Evolutionary conservation across 2,329 filamentous ascomycete genomes (phyloP), one percentile per base, ranked within the genome.

Genomic region (Clarireedia monteithiana): DNA sequence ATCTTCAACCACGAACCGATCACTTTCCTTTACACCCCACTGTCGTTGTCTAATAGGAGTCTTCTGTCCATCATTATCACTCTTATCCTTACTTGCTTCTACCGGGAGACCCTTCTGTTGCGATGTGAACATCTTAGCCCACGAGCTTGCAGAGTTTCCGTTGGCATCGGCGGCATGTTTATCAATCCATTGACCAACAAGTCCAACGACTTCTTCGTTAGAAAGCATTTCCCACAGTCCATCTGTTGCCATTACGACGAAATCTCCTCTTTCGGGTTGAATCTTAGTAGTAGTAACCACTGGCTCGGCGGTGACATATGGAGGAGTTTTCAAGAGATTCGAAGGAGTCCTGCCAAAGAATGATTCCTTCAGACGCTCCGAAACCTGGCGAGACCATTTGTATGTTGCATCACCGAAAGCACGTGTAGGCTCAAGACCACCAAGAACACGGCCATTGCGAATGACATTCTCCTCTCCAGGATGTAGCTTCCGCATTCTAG

Each of bases 151-250:
- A 3, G 72, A 69, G 50, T 69, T 73, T 6, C 60, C 60, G 34
- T 65, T 67, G 3, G 40, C 38, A 24, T 53, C 50, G 12, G 64
- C 61, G 20, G 59, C 75, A 69, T 96, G 88, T 23, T 82, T 83
- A 70, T 99, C 94, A 48, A 99, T 83, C 94, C 94, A 99, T 71
- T 95, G 90, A 15, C 92, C 95, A 4, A 99, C 94, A 2, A 99
- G 82, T 0, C 94, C 94, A 50, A 99, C 88, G 1, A 96, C 94
- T 75, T 99, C 94, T 69, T 99, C 94, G 66, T 97, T 99, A 48
- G 90, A 96, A 59, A 99, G 79, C 94, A 97, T 97, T 73, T 99
- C 94, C 94, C 94, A 99, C 0, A 99, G 79, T 4, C 94, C 94
- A 69, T 99, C 94, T 0, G 94, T 96, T 23, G 94, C 94, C 78